Conservation (phyloP, 805 yeast species). For the Ogataea saltuana region DNA sequence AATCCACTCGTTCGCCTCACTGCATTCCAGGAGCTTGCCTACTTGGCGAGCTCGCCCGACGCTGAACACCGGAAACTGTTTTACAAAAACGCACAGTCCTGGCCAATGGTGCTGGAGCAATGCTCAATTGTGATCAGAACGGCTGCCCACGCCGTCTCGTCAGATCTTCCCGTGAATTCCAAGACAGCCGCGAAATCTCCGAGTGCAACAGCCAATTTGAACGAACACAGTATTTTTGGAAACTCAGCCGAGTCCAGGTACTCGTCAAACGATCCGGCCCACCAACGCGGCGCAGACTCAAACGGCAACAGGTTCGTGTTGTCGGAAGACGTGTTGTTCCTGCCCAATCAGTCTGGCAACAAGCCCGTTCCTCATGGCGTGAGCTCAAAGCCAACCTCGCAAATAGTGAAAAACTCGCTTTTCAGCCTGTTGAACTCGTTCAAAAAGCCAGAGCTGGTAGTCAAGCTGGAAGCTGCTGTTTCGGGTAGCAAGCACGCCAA, state of each 20-base stretch:
- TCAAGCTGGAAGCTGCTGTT: slow-evolving; percentile 4
- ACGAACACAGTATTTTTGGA: slow-evolving; percentile 27
- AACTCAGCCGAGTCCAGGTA: slow-evolving; percentile 25
- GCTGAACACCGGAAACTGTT: slow-evolving; percentile 51
- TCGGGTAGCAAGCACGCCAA: too few relatives aligned
- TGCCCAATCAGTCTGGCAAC: slow-evolving; percentile 1
- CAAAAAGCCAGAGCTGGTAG: slow-evolving; percentile 6
- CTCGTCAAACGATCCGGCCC: slow-evolving; percentile 18
- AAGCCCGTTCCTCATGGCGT: too few relatives aligned
- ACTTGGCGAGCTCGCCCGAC: slow-evolving; percentile 53
- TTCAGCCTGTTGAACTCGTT: too few relatives aligned
- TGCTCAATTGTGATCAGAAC: slow-evolving; percentile 56
- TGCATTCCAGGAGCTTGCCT: slow-evolving; percentile 76
- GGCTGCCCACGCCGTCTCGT: slow-evolving; percentile 26
- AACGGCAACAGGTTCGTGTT: slow-evolving; percentile 5
- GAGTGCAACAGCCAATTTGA: background rate
- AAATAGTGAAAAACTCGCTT: background rate
- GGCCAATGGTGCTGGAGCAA: slow-evolving; percentile 63
- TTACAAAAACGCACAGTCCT: slow-evolving; percentile 46
- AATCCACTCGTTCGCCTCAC: slow-evolving; percentile 53
- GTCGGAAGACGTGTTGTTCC: slow-evolving; percentile 5
- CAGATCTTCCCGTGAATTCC: slow-evolving; percentile 22
- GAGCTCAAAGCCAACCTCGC: too few relatives aligned
- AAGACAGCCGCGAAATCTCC: background rate
- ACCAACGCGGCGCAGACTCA: slow-evolving; percentile 15